phyloP scores from a whole-genome alignment of 331 rosid genomes.

The Acacia concinna region DNA sequence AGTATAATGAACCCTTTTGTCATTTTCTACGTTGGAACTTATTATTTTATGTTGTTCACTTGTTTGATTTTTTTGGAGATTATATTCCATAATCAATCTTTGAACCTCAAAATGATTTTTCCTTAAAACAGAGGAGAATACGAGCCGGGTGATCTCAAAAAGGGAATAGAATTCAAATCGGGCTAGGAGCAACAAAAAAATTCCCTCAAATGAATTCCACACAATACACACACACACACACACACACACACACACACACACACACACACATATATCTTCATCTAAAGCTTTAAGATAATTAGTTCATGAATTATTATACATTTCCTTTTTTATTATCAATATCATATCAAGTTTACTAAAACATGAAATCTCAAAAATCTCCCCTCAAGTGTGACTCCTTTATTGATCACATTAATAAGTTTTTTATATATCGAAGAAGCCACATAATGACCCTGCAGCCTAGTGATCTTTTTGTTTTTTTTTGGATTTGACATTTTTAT shows the following conservation, averaged over 20 bases:
- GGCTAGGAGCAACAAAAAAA: not conserved
- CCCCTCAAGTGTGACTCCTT: not conserved
- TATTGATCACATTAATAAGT: too few relatives aligned
- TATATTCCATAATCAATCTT: not conserved
- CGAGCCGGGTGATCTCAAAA: not conserved
- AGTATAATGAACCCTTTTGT: not conserved
- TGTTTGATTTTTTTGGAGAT: too few relatives aligned
- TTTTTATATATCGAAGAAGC: not conserved
- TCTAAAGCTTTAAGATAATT: not conserved
- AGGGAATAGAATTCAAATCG: not conserved
- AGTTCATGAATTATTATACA: not conserved
- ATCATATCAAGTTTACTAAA: too few relatives aligned
- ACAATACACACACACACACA: too few relatives aligned
- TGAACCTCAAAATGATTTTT: too few relatives aligned
- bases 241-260: too few relatives aligned
- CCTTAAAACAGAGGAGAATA: too few relatives aligned
- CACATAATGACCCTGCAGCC: not conserved
- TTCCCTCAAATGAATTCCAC: not conserved
- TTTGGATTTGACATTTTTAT: not conserved
- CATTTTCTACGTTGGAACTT: too few relatives aligned
- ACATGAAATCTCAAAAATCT: too few relatives aligned
- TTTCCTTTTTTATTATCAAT: too few relatives aligned
- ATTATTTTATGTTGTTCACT: not conserved
- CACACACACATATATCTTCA: not conserved
- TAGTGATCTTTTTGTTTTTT: too few relatives aligned